Base-by-base conservation (phyloP, 2,329 filamentous ascomycete genomes). In the Emergomyces africanus region DNA sequence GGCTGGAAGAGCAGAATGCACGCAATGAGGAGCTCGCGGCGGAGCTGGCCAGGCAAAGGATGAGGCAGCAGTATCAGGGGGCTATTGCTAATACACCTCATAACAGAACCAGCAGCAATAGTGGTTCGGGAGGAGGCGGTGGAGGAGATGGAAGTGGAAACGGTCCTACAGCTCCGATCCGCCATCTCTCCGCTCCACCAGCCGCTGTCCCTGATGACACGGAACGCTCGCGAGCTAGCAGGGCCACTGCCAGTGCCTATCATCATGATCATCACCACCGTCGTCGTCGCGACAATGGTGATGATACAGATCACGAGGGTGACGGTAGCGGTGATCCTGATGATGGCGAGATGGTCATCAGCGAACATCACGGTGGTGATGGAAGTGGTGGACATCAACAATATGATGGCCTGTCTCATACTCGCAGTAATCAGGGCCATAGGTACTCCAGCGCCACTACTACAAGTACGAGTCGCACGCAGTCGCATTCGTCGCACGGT, bases 1-100 rank as follows among this genome's bases (percentile, higher is more conserved):
- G 92, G 57, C 75, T 96, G 0, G 86, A 90, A 60, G 87, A 90
- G 62, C 81, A 87, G n/a, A 82, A 85, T 69, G 77, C 81, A 58
- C 86, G 90, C 75, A 90, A 90, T 68, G 81, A 86, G 64, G 83
- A 88, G 64, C 73, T 94, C 61, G 78, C 83, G 60, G 79, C 80
- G 18, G 80, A 85, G 72, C 74, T 90, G 60, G 85, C 84, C 20
- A 55, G 53, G 53, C 53, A 55, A 30, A 55, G 4, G 39, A 37
- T 55, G 33, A 25, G 37, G 37, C 23, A 42, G 23, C 53, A 55
- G 53, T 30, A 23, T 20, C 30, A 23, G 33, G 50, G 50, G 9
- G 50, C 28, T 53, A 53, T 39, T 53, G n/a, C 28, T 5, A 39
- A 23, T 37, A 33, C 50, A 23, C 28, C 50, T 15, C 28, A 53